Percentiles rank a stretch among this genome's conserved stretches.
phyloP scores from a whole-genome alignment of 192 early-diverging fungal species.

The Backusella parvicylindrica region DNA sequence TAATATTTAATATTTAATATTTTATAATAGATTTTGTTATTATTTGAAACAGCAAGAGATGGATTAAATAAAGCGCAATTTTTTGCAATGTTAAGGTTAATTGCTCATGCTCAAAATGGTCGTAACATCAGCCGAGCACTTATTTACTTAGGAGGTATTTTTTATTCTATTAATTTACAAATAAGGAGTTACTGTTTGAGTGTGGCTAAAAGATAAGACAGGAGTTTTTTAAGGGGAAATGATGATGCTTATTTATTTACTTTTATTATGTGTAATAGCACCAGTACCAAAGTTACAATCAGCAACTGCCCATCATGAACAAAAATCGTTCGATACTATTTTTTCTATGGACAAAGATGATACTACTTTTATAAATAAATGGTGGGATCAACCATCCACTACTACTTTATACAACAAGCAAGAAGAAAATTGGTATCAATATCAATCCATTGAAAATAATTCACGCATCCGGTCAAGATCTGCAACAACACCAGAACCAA shows the following conservation, averaged over 20 bases:
- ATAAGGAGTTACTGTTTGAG: not conserved
- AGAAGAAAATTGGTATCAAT: not conserved
- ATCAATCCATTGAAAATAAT: not conserved
- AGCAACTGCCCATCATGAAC: not conserved
- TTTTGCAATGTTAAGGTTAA: conserved; percentile 35
- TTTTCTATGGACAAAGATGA: not conserved
- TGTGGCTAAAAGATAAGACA: not conserved
- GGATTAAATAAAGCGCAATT: conserved; percentile 26
- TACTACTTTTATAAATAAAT: not conserved
- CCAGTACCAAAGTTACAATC: not conserved
- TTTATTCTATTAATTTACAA: not conserved
- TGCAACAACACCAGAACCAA: not conserved
- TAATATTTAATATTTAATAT: not conserved
- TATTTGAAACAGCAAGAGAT: conserved; percentile 27
- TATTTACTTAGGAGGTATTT: conserved; percentile 30
- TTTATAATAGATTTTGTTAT: conserved; percentile 22
- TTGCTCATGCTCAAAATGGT: conserved; percentile 40
- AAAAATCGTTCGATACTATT: conserved; percentile 7
- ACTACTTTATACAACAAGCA: not conserved
- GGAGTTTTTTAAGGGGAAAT: not conserved
- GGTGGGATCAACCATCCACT: not conserved
- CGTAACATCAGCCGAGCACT: conserved; percentile 27
- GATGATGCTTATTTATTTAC: not conserved
- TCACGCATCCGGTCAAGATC: not conserved
- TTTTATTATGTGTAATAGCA: not conserved